phyloP scores from a whole-genome alignment of 1,284 basidiomycete species.

The Moniliella sp. region DNA sequence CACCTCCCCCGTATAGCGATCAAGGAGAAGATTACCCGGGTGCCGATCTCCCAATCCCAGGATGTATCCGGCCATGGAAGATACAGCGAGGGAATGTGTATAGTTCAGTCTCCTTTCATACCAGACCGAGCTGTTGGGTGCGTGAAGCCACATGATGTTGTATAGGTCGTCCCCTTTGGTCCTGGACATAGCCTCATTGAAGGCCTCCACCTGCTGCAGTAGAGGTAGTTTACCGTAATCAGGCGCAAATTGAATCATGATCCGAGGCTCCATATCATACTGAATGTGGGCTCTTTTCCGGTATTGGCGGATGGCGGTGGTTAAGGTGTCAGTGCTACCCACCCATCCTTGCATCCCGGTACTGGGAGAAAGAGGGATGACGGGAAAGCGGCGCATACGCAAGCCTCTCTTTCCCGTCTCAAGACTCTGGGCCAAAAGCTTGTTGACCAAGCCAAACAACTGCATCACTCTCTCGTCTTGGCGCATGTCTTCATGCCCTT shows the following conservation, averaged over 20 bases:
- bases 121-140: conserved; percentile 86
- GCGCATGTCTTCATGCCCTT: conserved; percentile 94
- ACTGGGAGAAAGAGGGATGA: conserved; percentile 86
- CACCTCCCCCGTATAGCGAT: conserved; percentile 77
- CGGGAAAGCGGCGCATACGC: conserved; percentile 76
- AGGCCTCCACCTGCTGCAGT: conserved; percentile 94
- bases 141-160: conserved; percentile 87
- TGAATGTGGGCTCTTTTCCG: conserved; percentile 51
- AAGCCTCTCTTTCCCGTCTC: conserved; percentile 87
- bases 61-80: conserved; percentile 47
- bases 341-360: conserved; percentile 90
- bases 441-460: conserved; percentile 89
- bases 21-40: conserved; percentile 81
- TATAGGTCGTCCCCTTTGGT: conserved; percentile 98
- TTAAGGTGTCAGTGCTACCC: conserved; percentile 86
- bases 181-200: conserved; percentile 94
- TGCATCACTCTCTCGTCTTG: conserved; percentile 99
- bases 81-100: conserved; percentile 62
- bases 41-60: conserved; percentile 94
- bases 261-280: conserved; percentile 86
- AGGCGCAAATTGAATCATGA: conserved; percentile 98
- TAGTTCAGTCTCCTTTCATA: conserved; percentile 87
- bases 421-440: conserved; percentile 70
- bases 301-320: conserved; percentile 67
- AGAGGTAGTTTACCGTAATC: conserved; percentile 88